Evolutionary conservation across 768 basidiomycete species (phyloP), one percentile per base, ranked within the genome.

Genomic region (Hypsizygus marmoreus): DNA sequence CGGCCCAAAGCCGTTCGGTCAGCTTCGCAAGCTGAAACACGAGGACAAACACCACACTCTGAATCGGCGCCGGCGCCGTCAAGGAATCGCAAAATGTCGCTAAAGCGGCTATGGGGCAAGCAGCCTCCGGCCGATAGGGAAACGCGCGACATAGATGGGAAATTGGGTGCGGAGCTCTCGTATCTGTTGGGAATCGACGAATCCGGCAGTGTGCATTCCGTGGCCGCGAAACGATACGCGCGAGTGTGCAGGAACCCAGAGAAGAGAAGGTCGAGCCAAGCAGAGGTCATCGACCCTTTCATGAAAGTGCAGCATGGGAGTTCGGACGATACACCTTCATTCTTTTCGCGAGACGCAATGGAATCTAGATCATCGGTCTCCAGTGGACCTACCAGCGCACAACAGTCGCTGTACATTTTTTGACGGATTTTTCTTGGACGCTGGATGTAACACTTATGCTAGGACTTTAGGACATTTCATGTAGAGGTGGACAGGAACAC

Each of bases 251-350:
- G 46, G 45, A 29, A 39, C 26, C 14, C 31, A 40, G 43, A 19
- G 49, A 4, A 35, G 20, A 17, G 49, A 4, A 35, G 20, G 20
- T 48, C 46, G 37, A 43, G 42, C n/a, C 47, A 47, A 32, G 47
- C 40, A 9, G 53, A 52, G 14, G 49, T 54, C 7, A 29, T 57
- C 34, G 48, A 57, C 45, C 50, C 53, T 24, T 49, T 40, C 24
- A 28, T 44, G 40, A 43, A 22, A 20, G 33, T 35, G 12, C 41
- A 20, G 16, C 34, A 25, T 4, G 14, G 19, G 19, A 19, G 49
- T 16, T 39, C 38, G 13, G 43, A 28, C 2, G 6, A 36, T 10
- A 12, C 32, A 43, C 28, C 35, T 17, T 32, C 41, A 20, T 49
- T 41, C 4, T 43, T 36, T 30, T 49, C 36, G 9, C 36, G 13